phyloP scores from a whole-genome alignment of 2,329 filamentous ascomycete species.

The Aureobasidium sp. region DNA sequence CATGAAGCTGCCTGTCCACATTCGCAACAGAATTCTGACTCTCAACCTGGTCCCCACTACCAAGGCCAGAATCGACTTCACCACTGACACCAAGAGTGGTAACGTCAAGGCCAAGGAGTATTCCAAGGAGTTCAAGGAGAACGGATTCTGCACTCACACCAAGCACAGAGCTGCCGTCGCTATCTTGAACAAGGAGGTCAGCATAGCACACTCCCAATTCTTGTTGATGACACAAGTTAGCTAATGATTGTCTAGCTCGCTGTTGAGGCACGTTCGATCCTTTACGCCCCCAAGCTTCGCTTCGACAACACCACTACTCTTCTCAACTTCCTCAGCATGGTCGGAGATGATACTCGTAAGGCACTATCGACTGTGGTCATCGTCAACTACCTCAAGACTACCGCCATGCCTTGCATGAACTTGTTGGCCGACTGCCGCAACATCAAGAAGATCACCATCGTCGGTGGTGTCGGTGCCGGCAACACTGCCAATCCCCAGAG shows the following conservation, averaged over 20 bases:
- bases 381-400: constrained; percentile 25
- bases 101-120: constrained; percentile 2
- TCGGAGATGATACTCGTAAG: constrained; percentile 19
- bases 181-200: constrained; percentile 27
- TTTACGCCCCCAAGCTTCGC: constrained; percentile 27
- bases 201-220: too few relatives aligned
- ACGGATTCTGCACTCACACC: too few relatives aligned
- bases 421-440: constrained; percentile 27
- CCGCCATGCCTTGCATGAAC: constrained; percentile 27
- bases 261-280: constrained; percentile 24
- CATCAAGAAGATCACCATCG: constrained; percentile 26
- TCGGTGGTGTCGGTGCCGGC: constrained; percentile 24
- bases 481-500: constrained; percentile 27
- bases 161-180: constrained; percentile 29
- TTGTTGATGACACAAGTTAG: too few relatives aligned
- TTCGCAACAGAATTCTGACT: background rate
- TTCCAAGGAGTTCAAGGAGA: constrained; percentile 20
- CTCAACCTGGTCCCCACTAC: constrained; percentile 19
- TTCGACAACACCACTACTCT: constrained; percentile 28
- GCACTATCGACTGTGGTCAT: too few relatives aligned
- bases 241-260: constrained; percentile 21
- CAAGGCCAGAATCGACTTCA: constrained; percentile 24
- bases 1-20: constrained; percentile 22
- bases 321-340: constrained; percentile 27
- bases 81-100: constrained; percentile 27